phyloP scores from a whole-genome alignment of 176 grass and related monocot species.

The Ensete ventricosum region DNA sequence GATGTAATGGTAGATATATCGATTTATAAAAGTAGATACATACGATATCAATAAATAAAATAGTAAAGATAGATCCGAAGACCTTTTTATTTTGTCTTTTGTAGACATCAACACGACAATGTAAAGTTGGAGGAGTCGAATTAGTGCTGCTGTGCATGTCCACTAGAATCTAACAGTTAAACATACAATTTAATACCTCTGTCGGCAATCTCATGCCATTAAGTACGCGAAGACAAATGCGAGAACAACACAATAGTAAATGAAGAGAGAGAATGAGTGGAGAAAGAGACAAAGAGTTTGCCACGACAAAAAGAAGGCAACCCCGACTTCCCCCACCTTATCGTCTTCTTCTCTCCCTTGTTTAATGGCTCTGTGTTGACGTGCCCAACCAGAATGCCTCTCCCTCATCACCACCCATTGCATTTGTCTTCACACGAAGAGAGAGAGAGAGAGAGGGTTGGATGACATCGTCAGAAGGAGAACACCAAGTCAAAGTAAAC shows the following conservation, averaged over 20 bases:
- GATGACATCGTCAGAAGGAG: not conserved
- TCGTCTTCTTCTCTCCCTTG: not conserved
- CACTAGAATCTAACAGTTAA: too few relatives aligned
- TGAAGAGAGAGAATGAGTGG: not conserved
- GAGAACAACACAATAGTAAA: not conserved
- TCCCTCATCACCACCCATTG: not conserved
- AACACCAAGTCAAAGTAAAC: not conserved
- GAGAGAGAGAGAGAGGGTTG: not conserved
- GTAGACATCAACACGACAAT: too few relatives aligned
- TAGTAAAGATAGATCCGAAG: too few relatives aligned
- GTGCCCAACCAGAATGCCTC: constrained; percentile 2
- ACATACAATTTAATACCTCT: not conserved
- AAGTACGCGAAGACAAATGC: not conserved
- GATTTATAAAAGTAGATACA: too few relatives aligned
- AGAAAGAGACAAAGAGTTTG: not conserved
- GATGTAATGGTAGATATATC: too few relatives aligned
- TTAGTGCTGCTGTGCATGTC: too few relatives aligned
- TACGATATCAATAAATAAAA: too few relatives aligned
- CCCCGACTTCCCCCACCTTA: not conserved
- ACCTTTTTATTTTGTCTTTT: too few relatives aligned
- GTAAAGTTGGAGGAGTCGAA: too few relatives aligned
- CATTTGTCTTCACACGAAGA: not conserved
- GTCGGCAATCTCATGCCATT: not conserved
- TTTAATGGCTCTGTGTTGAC: not conserved
- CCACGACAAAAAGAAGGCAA: constrained; percentile 1